A percentile compares a stretch with the other conserved stretches of the same genome.
phyloP scores from a whole-genome alignment of 2,329 filamentous ascomycete species.

The Leptographium flavum region DNA sequence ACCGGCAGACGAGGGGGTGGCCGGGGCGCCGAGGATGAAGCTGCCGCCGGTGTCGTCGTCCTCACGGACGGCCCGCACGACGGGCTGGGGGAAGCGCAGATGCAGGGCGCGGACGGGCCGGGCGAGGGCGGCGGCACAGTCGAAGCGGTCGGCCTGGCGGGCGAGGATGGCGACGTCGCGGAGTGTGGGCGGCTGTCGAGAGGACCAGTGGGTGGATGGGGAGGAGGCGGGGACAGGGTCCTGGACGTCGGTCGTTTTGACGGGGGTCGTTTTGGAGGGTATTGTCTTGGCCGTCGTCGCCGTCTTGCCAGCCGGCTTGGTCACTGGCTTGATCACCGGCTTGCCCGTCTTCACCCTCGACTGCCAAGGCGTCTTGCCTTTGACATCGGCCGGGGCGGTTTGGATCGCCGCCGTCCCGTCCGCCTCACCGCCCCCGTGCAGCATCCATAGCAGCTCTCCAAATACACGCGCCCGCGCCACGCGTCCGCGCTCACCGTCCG shows the following conservation, averaged over 20 bases:
- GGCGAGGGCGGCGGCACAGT: constrained; percentile 42
- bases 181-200: constrained; percentile 34
- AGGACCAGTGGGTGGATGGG: constrained; percentile 4
- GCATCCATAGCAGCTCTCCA: constrained; percentile 50
- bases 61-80: background rate
- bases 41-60: constrained; percentile 9
- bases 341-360: background rate
- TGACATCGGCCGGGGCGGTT: too few relatives aligned
- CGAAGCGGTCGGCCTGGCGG: constrained; percentile 60
- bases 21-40: too few relatives aligned
- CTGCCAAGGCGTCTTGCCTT: background rate
- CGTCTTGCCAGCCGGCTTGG: background rate
- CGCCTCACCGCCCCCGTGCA: constrained; percentile 32
- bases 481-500: constrained; percentile 36
- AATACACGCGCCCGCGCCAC: constrained; percentile 41
- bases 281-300: too few relatives aligned
- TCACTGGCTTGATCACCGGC: background rate
- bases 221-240: background rate
- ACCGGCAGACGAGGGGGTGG: constrained; percentile 17
- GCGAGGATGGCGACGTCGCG: constrained; percentile 52
- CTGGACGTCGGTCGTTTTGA: background rate
- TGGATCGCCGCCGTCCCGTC: too few relatives aligned
- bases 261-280: background rate
- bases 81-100: constrained; percentile 31
- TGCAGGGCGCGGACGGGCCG: constrained; percentile 36